Evolutionary conservation across 352 stramenopile genomes (phyloP).

Genomic region (Globisporangium sylvaticum): DNA sequence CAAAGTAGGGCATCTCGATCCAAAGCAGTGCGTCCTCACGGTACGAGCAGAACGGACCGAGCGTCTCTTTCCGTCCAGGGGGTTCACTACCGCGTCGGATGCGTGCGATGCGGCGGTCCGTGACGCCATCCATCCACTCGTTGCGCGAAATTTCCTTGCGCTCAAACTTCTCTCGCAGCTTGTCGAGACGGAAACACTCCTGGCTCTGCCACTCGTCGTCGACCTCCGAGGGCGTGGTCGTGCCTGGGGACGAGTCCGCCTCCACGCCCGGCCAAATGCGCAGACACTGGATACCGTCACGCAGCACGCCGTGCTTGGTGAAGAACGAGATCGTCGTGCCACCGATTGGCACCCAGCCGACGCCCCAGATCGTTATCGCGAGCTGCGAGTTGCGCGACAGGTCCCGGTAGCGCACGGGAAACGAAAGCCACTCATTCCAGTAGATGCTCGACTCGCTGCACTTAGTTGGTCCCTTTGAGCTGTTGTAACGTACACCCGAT

Average conservation of each 20-base stretch:
- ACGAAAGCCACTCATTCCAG: slow-evolving; percentile 88
- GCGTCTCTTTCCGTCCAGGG: slow-evolving; percentile 57
- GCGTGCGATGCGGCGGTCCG: slow-evolving; percentile 76
- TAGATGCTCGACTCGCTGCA: slow-evolving; percentile 85
- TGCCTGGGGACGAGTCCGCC: slow-evolving; percentile 62
- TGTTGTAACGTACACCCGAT: slow-evolving; percentile 6
- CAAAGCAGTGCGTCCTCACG: slow-evolving; percentile 77
- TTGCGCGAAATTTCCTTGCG: slow-evolving; percentile 82
- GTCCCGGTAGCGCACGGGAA: slow-evolving; percentile 83
- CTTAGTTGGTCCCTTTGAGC: slow-evolving; percentile 80
- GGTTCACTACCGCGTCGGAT: slow-evolving; percentile 80
- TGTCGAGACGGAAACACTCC: slow-evolving; percentile 82
- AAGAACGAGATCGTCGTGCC: slow-evolving; percentile 88
- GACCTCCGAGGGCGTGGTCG: slow-evolving; percentile 66
- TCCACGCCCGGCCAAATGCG: slow-evolving; percentile 71
- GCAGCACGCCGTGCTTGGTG: slow-evolving; percentile 76
- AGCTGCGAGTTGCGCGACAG: slow-evolving; percentile 83
- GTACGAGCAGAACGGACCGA: slow-evolving; percentile 78
- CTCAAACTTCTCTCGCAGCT: slow-evolving; percentile 87
- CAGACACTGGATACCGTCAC: slow-evolving; percentile 85
- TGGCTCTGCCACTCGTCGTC: slow-evolving; percentile 69
- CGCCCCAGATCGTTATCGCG: slow-evolving; percentile 82
- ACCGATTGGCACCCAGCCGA: slow-evolving; percentile 76
- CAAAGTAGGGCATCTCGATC: slow-evolving; percentile 91
- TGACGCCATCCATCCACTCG: slow-evolving; percentile 91